Percentiles rank a stretch among this genome's conserved stretches.
Evolutionary conservation across 371 early-diverging fungal species (phyloP).

Genomic region (Mucor plumbeus): DNA sequence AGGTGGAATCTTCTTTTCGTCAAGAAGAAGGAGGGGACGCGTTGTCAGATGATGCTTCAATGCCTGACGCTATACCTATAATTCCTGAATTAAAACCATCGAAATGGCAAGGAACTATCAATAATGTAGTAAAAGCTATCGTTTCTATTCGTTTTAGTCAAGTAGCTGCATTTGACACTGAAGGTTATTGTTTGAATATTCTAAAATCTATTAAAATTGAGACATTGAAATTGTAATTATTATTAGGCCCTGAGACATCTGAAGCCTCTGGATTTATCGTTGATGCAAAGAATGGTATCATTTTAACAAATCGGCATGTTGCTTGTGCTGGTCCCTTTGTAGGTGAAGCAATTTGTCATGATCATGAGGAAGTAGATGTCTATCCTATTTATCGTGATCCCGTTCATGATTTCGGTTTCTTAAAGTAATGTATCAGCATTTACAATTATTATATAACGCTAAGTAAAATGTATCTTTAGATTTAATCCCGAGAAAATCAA

Average conservation of each 20-base stretch:
- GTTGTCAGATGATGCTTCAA: background rate
- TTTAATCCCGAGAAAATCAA: slow-evolving; percentile 78
- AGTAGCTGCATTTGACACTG: slow-evolving; percentile 81
- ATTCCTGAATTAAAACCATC: slow-evolving; percentile 35
- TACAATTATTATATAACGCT: background rate
- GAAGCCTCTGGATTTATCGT: slow-evolving; percentile 95
- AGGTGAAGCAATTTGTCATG: slow-evolving; percentile 85
- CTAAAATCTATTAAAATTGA: too few relatives aligned
- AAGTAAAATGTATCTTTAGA: slow-evolving; percentile 21
- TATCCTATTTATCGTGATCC: slow-evolving; percentile 87
- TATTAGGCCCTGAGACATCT: slow-evolving; percentile 49
- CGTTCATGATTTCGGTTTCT: slow-evolving; percentile 74
- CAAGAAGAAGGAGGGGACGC: slow-evolving; percentile 21
- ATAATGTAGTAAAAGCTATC: slow-evolving; percentile 75
- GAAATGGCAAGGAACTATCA: slow-evolving; percentile 71
- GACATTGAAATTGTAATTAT: background rate
- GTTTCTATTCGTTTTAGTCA: slow-evolving; percentile 79
- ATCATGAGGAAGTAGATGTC: slow-evolving; percentile 93
- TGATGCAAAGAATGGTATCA: slow-evolving; percentile 84
- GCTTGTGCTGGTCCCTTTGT: slow-evolving; percentile 92
- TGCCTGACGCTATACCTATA: slow-evolving; percentile 20
- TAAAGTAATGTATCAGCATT: slow-evolving; percentile 41
- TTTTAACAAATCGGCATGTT: slow-evolving; percentile 94
- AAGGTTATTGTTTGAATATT: slow-evolving; percentile 45
- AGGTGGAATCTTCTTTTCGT: slow-evolving; percentile 17